A percentile compares a stretch with the other conserved stretches of the same genome.
These are phyloP conservation scores for Friedmanniomyces endolithicus DNA, from an alignment of 495 filamentous ascomycete genomes.

Conservation along the genomic window DNA sequence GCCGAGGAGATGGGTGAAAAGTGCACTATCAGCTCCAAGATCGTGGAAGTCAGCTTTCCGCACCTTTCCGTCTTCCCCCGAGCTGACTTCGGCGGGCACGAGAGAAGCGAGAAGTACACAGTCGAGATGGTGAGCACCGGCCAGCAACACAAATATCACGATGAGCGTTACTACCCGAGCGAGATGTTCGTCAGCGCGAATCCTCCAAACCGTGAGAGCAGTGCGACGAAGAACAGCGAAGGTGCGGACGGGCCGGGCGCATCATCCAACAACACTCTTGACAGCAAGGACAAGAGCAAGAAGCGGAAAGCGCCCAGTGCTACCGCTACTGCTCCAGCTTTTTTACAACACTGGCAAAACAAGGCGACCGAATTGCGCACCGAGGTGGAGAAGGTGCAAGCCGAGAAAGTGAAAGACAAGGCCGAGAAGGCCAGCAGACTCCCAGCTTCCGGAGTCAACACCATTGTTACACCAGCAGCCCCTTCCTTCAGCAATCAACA, in stretches of 20 bases:
- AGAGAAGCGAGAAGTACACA: conserved; percentile 6
- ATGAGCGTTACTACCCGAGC: conserved; percentile 4
- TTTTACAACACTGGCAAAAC: conserved; percentile 81
- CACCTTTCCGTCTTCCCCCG: conserved; percentile 84
- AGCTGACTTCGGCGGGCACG: conserved; percentile 38
- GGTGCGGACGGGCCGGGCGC: background rate
- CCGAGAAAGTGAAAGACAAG: conserved; percentile 34
- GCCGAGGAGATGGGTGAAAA: conserved; percentile 57
- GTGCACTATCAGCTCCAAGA: conserved; percentile 73
- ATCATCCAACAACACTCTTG: conserved; percentile 26
- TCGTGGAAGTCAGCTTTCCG: conserved; percentile 63
- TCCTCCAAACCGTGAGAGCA: background rate
- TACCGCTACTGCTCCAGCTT: conserved; percentile 39
- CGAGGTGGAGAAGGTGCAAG: background rate
- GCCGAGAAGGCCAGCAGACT: background rate
- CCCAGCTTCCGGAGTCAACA: conserved; percentile 5
- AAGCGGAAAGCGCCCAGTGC: conserved; percentile 52
- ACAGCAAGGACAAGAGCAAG: conserved; percentile 48
- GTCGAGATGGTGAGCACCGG: background rate
- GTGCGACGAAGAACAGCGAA: background rate
- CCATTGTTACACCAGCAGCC: background rate
- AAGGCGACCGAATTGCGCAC: conserved; percentile 72
- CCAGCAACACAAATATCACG: conserved; percentile 6
- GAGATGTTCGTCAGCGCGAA: background rate
- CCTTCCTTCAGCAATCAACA: background rate